Base-by-base conservation (phyloP, 192 early-diverging fungal genomes). In the Mycoemilia scoparia region DNA sequence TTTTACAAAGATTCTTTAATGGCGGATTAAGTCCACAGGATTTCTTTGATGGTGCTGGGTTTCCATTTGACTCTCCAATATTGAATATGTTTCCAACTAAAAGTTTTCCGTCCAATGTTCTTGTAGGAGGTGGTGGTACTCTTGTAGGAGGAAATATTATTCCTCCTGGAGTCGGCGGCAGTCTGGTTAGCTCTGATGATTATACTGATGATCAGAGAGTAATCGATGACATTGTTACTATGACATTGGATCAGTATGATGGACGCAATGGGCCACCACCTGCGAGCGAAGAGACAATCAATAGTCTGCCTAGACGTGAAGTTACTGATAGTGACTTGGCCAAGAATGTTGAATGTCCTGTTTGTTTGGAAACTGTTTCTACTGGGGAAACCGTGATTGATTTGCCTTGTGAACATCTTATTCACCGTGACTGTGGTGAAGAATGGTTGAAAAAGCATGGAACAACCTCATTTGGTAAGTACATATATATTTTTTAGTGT, bases 401-500 rank as follows among this genome's bases (percentile, higher is more conserved):
- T 43, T 46, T 93, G 29, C 79, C 82, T 5, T 96, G 92, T 60
- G 68, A 71, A 28, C 92, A 96, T 42, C 40, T 80, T 38, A 93
- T 89, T 43, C 92, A 96, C 47, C 68, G 72, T 4, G 64, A 70
- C 4, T 96, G 92, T 48, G 82, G 91, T 33, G 76, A 81, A 29
- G 74, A 76, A 23, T 96, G 92, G 92, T 64, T 96, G 29, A 81
- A 80, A 44, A 66, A 91, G 35, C 93, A 91, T 40, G 89, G 85
- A 4, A 85, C 87, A 6, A 84, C 55, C 87, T 84, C 14, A 81
- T 87, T 16, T 92, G 87, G n/a, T n/a, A n/a, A n/a, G n/a, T n/a
- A n/a, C n/a, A n/a, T n/a, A n/a, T n/a, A n/a, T n/a, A n/a, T n/a
- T n/a, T n/a, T n/a, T n/a, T n/a, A n/a, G n/a, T n/a, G n/a, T n/a